Evolutionary conservation across 2,329 filamentous ascomycete species (phyloP).

Genomic region (Microdochium bolleyi): DNA sequence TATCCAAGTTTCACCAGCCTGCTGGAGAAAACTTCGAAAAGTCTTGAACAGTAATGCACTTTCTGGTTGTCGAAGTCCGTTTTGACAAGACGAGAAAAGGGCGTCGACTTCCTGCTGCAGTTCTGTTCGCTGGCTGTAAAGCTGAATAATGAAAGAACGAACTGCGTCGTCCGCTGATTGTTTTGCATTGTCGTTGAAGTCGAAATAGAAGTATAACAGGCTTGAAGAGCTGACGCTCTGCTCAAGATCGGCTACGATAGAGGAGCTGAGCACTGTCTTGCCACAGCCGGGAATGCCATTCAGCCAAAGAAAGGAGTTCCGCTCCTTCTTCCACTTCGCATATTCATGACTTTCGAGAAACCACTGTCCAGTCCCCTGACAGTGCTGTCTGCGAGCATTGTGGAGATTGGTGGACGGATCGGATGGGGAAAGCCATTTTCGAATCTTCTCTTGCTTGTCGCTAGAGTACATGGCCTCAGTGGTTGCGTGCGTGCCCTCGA

Average conservation of each 20-base stretch:
- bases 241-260: conserved; percentile 20
- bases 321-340: conserved; percentile 17
- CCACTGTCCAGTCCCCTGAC: conserved; percentile 24
- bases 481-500: not conserved
- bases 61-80: conserved; percentile 14
- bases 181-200: conserved; percentile 28
- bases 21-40: conserved; percentile 13
- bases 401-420: conserved; percentile 25
- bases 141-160: conserved; percentile 25
- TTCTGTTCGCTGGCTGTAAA: conserved; percentile 12
- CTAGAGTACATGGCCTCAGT: not conserved
- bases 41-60: conserved; percentile 11
- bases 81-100: conserved; percentile 15
- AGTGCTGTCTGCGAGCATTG: conserved; percentile 17
- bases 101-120: conserved; percentile 11
- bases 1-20: conserved; percentile 13
- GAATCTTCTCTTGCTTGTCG: conserved; percentile 5
- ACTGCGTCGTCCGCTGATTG: conserved; percentile 23
- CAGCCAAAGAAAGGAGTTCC: conserved; percentile 25
- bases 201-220: conserved; percentile 25
- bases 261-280: conserved; percentile 30
- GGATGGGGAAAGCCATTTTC: conserved; percentile 22
- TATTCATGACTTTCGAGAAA: conserved; percentile 20
- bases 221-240: not conserved
- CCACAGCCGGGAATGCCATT: conserved; percentile 31